Conservation (phyloP, 2,329 filamentous ascomycete genomes). For the Neonectria ditissima region DNA sequence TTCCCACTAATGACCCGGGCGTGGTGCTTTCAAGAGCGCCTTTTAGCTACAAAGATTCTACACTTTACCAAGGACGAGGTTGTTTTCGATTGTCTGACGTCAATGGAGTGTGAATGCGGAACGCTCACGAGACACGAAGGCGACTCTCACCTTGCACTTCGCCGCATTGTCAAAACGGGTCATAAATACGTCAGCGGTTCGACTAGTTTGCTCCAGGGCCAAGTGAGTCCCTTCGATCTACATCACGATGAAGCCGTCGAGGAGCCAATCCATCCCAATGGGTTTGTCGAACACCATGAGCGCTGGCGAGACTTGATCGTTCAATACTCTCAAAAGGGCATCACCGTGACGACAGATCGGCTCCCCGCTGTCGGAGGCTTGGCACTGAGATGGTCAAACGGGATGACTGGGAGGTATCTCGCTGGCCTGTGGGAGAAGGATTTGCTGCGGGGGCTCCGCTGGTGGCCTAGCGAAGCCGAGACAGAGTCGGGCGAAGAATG, state of each 20-base stretch:
- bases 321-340: constrained; percentile 38
- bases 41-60: constrained; percentile 43
- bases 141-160: constrained; percentile 30
- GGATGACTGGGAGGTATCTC: constrained; percentile 37
- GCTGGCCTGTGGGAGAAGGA: constrained; percentile 43
- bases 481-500: constrained; percentile 9
- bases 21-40: constrained; percentile 48
- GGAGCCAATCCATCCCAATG: background rate
- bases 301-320: constrained; percentile 41
- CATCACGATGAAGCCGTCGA: background rate
- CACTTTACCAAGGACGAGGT: constrained; percentile 46
- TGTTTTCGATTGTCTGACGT: constrained; percentile 41
- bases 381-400: constrained; percentile 34
- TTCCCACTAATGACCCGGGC: constrained; percentile 41
- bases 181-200: constrained; percentile 34
- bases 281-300: constrained; percentile 32
- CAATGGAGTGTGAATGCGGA: constrained; percentile 43
- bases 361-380: constrained; percentile 43
- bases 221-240: background rate
- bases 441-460: constrained; percentile 33
- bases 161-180: constrained; percentile 38
- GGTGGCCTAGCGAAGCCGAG: constrained; percentile 31
- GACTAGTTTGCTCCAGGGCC: constrained; percentile 8
- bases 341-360: constrained; percentile 38
- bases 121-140: constrained; percentile 31